These are phyloP conservation scores for Cardamine chenopodiifolia DNA, from an alignment of 345 rosid genomes.

Conservation along the genomic window DNA sequence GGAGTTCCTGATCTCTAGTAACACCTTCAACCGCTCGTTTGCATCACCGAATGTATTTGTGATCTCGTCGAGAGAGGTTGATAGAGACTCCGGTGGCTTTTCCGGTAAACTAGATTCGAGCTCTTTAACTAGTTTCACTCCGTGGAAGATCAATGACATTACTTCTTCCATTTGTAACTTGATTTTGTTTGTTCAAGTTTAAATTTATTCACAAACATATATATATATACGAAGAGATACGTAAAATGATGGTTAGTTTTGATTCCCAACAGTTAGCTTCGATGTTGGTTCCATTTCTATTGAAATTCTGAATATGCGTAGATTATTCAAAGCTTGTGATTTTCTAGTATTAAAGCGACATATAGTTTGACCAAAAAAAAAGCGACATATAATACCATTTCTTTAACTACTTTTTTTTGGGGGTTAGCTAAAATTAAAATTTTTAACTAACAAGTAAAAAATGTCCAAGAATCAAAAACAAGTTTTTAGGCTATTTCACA, in stretches of 20 bases:
- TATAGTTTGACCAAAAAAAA: no score
- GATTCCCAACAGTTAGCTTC: slow-evolving; percentile 33
- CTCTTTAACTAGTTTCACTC: slow-evolving; percentile 51
- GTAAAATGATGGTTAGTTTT: slow-evolving; percentile 26
- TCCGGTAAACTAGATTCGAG: slow-evolving; percentile 56
- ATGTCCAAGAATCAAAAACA: slow-evolving; percentile 19
- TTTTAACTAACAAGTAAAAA: neutral
- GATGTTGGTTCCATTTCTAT: slow-evolving; percentile 39
- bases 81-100: slow-evolving; percentile 38
- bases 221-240: slow-evolving; percentile 35
- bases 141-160: slow-evolving; percentile 50
- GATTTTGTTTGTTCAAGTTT: neutral
- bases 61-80: slow-evolving; percentile 53
- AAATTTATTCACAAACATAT: neutral
- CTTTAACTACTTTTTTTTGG: neutral
- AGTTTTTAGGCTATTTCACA: slow-evolving; percentile 30
- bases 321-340: slow-evolving; percentile 33
- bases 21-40: slow-evolving; percentile 42
- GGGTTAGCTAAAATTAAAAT: slow-evolving; percentile 3
- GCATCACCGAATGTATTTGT: slow-evolving; percentile 39
- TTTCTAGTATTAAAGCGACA: neutral
- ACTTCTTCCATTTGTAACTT: slow-evolving; percentile 45
- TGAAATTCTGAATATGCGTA: neutral
- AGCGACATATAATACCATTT: slow-evolving; percentile 19
- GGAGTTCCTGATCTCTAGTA: slow-evolving; percentile 16